phyloP scores from a whole-genome alignment of 176 grass and related monocot genomes.

The Raddia distichophylla region DNA sequence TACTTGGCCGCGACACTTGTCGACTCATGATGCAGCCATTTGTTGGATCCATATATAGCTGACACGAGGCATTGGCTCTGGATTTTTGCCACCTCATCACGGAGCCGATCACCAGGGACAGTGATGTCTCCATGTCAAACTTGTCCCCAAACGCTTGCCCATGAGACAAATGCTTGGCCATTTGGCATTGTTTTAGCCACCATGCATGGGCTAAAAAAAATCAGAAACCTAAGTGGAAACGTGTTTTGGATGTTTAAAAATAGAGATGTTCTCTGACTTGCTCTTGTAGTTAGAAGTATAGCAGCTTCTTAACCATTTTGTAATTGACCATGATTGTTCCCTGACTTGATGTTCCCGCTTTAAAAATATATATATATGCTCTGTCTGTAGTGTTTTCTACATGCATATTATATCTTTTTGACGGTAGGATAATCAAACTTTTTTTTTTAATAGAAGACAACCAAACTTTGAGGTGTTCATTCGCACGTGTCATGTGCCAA shows the following conservation, averaged over 20 bases:
- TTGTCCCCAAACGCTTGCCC: not conserved
- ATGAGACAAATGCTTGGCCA: no score
- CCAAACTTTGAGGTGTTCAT: not conserved
- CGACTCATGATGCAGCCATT: not conserved
- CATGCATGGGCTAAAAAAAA: not conserved
- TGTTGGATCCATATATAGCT: not conserved
- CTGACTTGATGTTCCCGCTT: no score
- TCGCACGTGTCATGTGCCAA: not conserved
- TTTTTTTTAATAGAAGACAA: no score
- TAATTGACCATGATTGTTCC: no score
- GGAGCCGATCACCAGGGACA: not conserved
- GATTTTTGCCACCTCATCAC: not conserved
- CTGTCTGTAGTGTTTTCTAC: no score
- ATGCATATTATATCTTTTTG: no score
- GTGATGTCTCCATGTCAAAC: not conserved
- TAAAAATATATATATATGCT: no score
- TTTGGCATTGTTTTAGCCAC: not conserved
- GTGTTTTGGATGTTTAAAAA: not conserved
- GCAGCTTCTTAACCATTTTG: no score
- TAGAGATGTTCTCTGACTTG: no score
- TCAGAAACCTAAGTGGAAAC: not conserved
- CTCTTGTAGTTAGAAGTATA: no score
- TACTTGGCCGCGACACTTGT: not conserved
- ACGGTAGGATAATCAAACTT: no score
- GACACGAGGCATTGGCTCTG: not conserved